Conservation (phyloP, 2,329 filamentous ascomycete species). For the Ophiostoma sp. region DNA sequence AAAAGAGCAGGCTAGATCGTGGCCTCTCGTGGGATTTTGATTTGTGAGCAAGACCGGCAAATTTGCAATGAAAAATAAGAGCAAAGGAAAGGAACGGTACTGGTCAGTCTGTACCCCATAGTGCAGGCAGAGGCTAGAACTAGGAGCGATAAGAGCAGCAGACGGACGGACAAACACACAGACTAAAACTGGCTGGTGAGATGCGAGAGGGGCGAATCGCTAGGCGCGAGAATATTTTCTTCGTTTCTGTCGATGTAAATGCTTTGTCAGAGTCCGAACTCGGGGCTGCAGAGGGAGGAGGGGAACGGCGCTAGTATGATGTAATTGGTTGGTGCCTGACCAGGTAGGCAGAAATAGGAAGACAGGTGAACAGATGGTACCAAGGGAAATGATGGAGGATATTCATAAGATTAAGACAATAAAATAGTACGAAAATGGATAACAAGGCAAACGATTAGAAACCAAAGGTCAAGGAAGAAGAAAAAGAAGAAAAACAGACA, state of each 20-base stretch:
- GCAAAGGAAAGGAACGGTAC: conserved; percentile 18
- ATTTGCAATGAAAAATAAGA: conserved; percentile 17
- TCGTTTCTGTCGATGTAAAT: not conserved
- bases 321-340: conserved; percentile 12
- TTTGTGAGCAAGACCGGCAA: conserved; percentile 25
- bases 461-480: no score
- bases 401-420: not conserved
- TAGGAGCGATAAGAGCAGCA: no score
- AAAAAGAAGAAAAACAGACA: no score
- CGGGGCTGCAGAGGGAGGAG: conserved; percentile 16
- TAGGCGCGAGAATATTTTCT: not conserved
- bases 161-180: not conserved
- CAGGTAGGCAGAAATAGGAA: not conserved
- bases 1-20: not conserved
- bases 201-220: not conserved
- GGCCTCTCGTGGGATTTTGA: conserved; percentile 23
- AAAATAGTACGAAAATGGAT: not conserved
- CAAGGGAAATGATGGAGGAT: not conserved
- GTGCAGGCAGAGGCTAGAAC: not conserved
- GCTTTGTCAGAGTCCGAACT: conserved; percentile 23
- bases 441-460: no score
- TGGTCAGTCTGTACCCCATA: conserved; percentile 14
- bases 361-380: not conserved
- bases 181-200: not conserved
- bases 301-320: conserved; percentile 1